Conservation (phyloP, 2,329 filamentous ascomycete species). For the Colletotrichum lupini region DNA sequence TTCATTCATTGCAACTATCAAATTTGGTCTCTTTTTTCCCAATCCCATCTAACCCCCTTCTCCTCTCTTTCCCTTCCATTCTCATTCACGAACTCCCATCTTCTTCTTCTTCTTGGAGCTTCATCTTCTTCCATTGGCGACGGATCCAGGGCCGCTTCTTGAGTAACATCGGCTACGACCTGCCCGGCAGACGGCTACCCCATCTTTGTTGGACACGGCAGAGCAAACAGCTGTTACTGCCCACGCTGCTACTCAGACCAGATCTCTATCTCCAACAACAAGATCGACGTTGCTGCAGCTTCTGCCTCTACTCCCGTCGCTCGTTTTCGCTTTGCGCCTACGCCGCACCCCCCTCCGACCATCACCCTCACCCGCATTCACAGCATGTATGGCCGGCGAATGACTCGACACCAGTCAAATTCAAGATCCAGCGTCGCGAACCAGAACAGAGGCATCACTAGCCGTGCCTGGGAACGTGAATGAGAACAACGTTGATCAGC, state of each 20-base stretch:
- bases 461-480: conserved; percentile 10
- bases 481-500: conserved; percentile 19
- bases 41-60: conserved; percentile 10
- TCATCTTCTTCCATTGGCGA: conserved; percentile 16
- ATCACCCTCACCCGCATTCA: conserved; percentile 18
- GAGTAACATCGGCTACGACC: background rate
- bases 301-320: conserved; percentile 15
- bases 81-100: conserved; percentile 1
- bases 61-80: conserved; percentile 13
- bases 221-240: background rate
- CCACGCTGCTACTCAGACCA: background rate
- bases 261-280: background rate
- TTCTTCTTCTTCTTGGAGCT: conserved; percentile 9
- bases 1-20: conserved; percentile 31
- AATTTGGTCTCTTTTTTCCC: conserved; percentile 23
- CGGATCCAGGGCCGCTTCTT: background rate
- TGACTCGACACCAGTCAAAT: conserved; percentile 34
- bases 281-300: background rate
- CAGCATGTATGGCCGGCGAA: conserved; percentile 32
- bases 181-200: background rate
- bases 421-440: conserved; percentile 25
- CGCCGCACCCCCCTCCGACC: conserved; percentile 1
- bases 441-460: conserved; percentile 26
- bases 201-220: conserved; percentile 4
- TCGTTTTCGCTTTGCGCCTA: conserved; percentile 22